These are phyloP conservation scores for Plectosphaerella plurivora DNA, from an alignment of 2,329 filamentous ascomycete genomes.

Conservation along the genomic window DNA sequence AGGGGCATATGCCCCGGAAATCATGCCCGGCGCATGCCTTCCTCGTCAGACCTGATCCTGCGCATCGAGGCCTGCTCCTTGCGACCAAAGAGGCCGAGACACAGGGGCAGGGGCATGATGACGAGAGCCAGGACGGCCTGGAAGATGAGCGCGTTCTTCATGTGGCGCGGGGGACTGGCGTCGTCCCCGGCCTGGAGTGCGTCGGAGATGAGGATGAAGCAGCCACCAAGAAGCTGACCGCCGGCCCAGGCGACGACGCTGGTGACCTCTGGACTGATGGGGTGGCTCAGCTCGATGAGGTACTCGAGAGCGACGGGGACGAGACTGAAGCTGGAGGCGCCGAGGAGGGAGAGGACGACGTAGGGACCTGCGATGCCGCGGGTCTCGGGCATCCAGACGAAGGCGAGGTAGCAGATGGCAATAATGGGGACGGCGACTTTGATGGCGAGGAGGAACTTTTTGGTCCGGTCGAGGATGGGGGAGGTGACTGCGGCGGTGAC, in stretches of 20 bases:
- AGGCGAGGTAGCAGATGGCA: conserved; percentile 65
- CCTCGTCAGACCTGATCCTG: conserved; percentile 41
- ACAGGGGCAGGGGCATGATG: conserved; percentile 63
- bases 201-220: conserved; percentile 81
- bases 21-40: conserved; percentile 16
- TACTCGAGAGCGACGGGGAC: conserved; percentile 85
- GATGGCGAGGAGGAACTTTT: conserved; percentile 70
- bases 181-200: conserved; percentile 56
- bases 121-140: conserved; percentile 66
- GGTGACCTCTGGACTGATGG: conserved; percentile 80
- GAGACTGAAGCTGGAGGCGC: conserved; percentile 74
- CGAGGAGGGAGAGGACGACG: conserved; percentile 69
- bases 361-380: conserved; percentile 62
- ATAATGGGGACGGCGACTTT: conserved; percentile 72
- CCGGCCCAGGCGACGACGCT: conserved; percentile 80
- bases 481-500: conserved; percentile 65
- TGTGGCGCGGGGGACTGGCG: conserved; percentile 61
- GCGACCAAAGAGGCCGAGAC: conserved; percentile 66
- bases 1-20: conserved; percentile 3
- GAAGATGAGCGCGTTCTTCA: conserved; percentile 74
- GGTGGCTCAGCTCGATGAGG: conserved; percentile 81
- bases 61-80: conserved; percentile 43
- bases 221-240: conserved; percentile 78
- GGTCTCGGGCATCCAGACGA: conserved; percentile 70
- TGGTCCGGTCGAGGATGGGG: conserved; percentile 81